phyloP scores from a whole-genome alignment of 192 early-diverging fungal species.

The Coemansia sp. region DNA sequence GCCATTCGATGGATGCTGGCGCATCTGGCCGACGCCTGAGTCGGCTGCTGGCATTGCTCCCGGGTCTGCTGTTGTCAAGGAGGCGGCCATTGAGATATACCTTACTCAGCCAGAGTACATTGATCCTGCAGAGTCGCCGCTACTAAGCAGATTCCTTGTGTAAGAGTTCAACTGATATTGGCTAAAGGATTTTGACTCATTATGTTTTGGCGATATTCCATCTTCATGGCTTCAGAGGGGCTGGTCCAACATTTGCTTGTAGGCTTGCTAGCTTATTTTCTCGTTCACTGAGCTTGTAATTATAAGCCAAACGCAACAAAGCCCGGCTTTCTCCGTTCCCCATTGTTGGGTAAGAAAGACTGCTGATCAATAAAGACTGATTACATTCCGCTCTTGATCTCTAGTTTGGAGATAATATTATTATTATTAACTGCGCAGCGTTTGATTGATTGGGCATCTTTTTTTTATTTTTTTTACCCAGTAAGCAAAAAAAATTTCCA shows the following conservation, averaged over 20 bases:
- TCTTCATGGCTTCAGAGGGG: too few relatives aligned
- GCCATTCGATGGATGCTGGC: constrained; percentile 52
- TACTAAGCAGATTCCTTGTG: constrained; percentile 23
- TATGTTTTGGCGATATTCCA: too few relatives aligned
- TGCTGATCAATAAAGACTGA: too few relatives aligned
- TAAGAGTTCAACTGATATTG: not conserved
- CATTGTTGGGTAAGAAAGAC: too few relatives aligned
- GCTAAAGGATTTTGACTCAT: not conserved
- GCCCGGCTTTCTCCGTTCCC: too few relatives aligned
- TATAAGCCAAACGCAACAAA: too few relatives aligned
- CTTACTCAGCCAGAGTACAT: constrained; percentile 41
- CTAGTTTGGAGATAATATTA: too few relatives aligned
- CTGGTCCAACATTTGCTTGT: too few relatives aligned
- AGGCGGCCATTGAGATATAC: constrained; percentile 40
- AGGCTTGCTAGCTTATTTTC: too few relatives aligned
- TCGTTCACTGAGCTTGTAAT: too few relatives aligned
- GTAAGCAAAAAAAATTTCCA: constrained; percentile 1
- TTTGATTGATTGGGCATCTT: not conserved
- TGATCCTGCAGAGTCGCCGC: constrained; percentile 31
- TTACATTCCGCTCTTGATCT: too few relatives aligned
- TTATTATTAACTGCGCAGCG: too few relatives aligned
- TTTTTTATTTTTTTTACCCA: not conserved
- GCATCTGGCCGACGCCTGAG: constrained; percentile 47
- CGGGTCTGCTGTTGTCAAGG: not conserved
- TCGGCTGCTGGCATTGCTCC: not conserved